phyloP scores from a whole-genome alignment of 164 flowering plant species.

The Dillenia suffruticosa region DNA sequence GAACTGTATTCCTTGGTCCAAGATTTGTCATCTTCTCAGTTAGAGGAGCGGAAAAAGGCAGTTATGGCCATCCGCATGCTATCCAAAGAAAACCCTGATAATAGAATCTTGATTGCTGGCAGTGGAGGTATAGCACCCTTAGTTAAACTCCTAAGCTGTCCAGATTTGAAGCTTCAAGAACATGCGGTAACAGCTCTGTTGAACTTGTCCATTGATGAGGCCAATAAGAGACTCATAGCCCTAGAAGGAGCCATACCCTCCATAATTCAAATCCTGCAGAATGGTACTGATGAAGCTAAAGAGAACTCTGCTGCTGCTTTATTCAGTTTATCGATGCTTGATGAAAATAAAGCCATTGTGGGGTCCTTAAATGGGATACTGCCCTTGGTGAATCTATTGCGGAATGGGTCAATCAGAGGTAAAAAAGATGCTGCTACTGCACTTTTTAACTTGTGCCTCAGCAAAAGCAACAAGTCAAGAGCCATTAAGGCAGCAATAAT shows the following conservation, averaged over 20 bases:
- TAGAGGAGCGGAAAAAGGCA: constrained; percentile 49
- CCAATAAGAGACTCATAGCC: constrained; percentile 34
- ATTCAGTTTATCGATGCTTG: constrained; percentile 49
- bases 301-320: constrained; percentile 75
- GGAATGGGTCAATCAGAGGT: constrained; percentile 51
- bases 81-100: constrained; percentile 75
- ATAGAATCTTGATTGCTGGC: constrained; percentile 60
- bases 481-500: constrained; percentile 68
- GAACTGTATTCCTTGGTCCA: constrained; percentile 41
- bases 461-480: constrained; percentile 55
- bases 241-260: constrained; percentile 47
- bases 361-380: constrained; percentile 73
- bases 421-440: constrained; percentile 73
- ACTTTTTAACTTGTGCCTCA: constrained; percentile 56
- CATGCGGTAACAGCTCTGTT: constrained; percentile 66
- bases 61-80: constrained; percentile 60
- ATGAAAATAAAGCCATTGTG: constrained; percentile 55
- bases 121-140: constrained; percentile 65
- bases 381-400: constrained; percentile 49
- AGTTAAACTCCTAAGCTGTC: constrained; percentile 45
- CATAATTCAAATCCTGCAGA: constrained; percentile 56
- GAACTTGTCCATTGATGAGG: constrained; percentile 54
- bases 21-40: constrained; percentile 43
- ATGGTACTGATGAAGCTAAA: constrained; percentile 70
- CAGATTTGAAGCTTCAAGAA: constrained; percentile 64